Evolutionary conservation across 306 rosid species (phyloP), one percentile per base, ranked within the genome.

Genomic region (Cucurbita ficifolia): DNA sequence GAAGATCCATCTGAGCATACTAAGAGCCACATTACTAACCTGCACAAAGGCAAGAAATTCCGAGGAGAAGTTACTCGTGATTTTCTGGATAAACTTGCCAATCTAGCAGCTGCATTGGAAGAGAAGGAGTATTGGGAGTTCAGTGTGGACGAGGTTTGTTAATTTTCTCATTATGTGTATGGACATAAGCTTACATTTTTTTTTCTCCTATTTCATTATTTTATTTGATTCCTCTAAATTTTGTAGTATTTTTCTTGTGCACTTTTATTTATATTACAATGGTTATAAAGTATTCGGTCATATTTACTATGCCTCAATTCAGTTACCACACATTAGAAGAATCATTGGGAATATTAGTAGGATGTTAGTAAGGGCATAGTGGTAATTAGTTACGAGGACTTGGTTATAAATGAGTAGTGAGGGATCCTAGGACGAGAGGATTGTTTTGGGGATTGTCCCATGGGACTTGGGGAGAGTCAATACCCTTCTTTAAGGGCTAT

Each of bases 91-190:
- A 84, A 86, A 60, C 86, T 95, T 22, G 70, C 92, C 11, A 88
- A 76, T 64, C 81, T 95, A 77, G 86, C 92, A 14, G 19, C 81
- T 70, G 84, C 83, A 50, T 82, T 89, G 93, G 99, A 95, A 84
- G 96, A 88, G 81, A 95, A 83, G 71, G 99, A 89, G 83, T 95
- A 95, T 69, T 95, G 97, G 99, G 96, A 89, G 74, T 84, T 78
- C 82, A 81, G 83, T 8, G 51, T 82, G 33, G 82, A 82, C 43
- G 93, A 95, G 99, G 99, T 95, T 77, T 82, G 97, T 75, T 71
- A 45, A 50, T 81, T 33, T 76, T 68, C 55, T 76, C 52, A 60
- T 39, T 38, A 18, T 1, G n/a, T 11, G 64, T 39, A 51, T 71
- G 19, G 50, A 38, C 19, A 24, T 33, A 21, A 29, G 5, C 40